Evolutionary conservation across 164 flowering plant species (phyloP), one percentile per base, ranked within the genome.

Genomic region (Aristolochia fimbriata): DNA sequence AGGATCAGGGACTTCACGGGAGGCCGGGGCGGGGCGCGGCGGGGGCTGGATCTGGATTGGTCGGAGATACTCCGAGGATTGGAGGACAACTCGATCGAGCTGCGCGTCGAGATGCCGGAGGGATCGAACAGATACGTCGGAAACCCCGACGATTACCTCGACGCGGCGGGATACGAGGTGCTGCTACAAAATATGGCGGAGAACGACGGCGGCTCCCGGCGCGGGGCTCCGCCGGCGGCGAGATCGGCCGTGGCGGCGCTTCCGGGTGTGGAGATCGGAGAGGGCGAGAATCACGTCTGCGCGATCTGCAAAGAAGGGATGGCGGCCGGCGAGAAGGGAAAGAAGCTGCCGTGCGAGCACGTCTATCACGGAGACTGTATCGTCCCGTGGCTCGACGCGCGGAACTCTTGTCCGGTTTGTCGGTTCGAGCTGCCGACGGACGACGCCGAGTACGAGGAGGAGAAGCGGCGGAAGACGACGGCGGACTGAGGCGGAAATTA

Each of bases 201-300:
- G 55, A 78, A 69, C 37, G 97, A 88, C 30, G 73, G 74, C 1
- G 67, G 69, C 16, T 78, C 76, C 0, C 74, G 82, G 64, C 70
- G 87, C 72, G 97, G 96, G 19, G 83, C 96, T 0, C 97, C 97
- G 0, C 91, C 95, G 0, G 93, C 97, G 13, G 57, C 93, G 0
- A 83, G 74, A 61, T 62, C 80, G 1, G 88, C 80, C 0, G 67
- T 91, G 0, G 65, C 59, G 16, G 78, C 56, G 31, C 65, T 91
- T 47, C 71, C 74, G 49, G 70, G 64, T 3, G 70, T 73, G 58
- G 74, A 64, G 74, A 70, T 86, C 15, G 62, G 61, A 22, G 83
- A 76, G 55, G 75, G 65, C 14, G 73, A 80, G 50, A 64, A 60
- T 43, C 21, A 78, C 62, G 70, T 59, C 2, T 90, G 97, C 60